Evolutionary conservation across 2,329 filamentous ascomycete genomes (phyloP), one percentile per base, ranked within the genome.

Genomic region (Cercospora citrullina): DNA sequence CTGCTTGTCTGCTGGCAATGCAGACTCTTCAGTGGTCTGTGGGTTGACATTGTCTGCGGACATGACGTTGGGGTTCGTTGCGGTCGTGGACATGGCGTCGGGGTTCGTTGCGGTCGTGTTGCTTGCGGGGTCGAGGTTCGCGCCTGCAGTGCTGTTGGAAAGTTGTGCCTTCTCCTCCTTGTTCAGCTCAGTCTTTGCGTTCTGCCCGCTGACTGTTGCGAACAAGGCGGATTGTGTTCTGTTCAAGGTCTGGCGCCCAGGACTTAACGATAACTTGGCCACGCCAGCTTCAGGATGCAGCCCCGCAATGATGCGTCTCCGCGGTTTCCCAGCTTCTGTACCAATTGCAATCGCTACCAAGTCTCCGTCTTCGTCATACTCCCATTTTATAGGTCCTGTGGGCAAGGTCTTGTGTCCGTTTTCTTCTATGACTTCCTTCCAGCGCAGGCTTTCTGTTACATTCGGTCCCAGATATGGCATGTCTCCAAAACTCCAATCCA

Each of bases 401-500:
- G 83, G 83, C 23, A 84, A 74, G 7, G 82, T 84, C 30, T 79
- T 78, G 65, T 77, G 72, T n/a, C 72, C 72, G 28, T 71, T 72
- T 26, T 75, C 65, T 45, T 71, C 68, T 3, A 72, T 64, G 16
- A 76, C 72, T 53, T 74, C 69, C 62, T 76, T 77, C 82, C 83
- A 85, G 31, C 79, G 75, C 36, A 85, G 72, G 10, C 74, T 75
- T 6, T 77, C 70, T n/a, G 79, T 77, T 42, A 85, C 83, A 12
- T 72, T 75, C 0, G 81, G 79, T 67, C 97, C 94, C n/a, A 94
- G 81, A 62, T 87, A 86, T 6, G 91, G 90, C 79, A 90, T 83
- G 69, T 92, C 87, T 64, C 92, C 93, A 81, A 91, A 97, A 60
- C 86, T 81, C 82, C 91, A 97, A 26, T 96, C 90, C 8, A 97